Base-by-base conservation (phyloP, 139 green algal genomes). In the Coccomyxa sp. region DNA sequence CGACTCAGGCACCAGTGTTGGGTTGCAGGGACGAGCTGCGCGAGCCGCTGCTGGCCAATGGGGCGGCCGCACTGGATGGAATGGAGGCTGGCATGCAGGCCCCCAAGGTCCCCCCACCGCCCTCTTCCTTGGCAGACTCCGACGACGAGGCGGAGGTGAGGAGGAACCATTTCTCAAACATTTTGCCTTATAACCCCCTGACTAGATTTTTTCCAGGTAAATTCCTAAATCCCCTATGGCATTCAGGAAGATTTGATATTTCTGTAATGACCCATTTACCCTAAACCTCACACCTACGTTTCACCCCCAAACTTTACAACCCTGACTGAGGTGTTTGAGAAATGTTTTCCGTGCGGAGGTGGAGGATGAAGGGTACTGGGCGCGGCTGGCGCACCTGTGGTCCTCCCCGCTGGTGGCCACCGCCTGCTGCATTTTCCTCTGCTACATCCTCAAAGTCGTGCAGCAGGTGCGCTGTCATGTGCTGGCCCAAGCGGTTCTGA, bases 361-460 rank as follows among this genome's bases (percentile, higher is more conserved):
- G 63, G 18, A 21, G 63, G 63, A 71, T 3, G 18, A 71, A 1
- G 21, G 63, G 18, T 71, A 25, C 18, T 71, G 63, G 63, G 63
- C 7, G 63, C 63, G 21, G 63, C 18, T 71, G 18, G 18, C 18
- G 18, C 63, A 71, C 63, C 18, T 71, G 63, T 71, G 63, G 63
- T 28, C 18, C 63, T 28, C 18, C 63, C 63, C 63, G 18, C 63
- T 71, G 18, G 21, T 71, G 30, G 32, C 76, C 23, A 80, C 76
- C 15, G 31, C 30, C 30, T 80, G 76, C 57, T 81, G 51, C 77
- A 81, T 81, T 11, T 81, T 68, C 51, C 77, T 81, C 23, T 81
- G 77, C 77, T 68, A 66, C 77, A 81, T 81, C 77, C 77, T 81
- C 77, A 81, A 81, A 82, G 57, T 81, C 57, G 17, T 81, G 77